These are phyloP conservation scores for Trifolium repens DNA, from an alignment of 306 rosid genomes.

Conservation along the genomic window DNA sequence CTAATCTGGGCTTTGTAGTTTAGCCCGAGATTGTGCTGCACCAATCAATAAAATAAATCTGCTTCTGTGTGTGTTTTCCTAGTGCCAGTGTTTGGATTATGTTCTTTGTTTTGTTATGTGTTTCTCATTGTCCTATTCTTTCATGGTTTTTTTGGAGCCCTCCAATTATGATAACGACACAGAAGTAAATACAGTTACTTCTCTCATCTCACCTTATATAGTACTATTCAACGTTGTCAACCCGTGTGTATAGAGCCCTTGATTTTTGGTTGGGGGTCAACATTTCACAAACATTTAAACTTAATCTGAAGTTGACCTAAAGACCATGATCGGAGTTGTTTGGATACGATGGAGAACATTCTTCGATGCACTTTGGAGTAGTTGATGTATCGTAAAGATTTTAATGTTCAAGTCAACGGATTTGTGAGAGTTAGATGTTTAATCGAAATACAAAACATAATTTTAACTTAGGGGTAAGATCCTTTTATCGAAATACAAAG, in stretches of 20 bases:
- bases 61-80: constrained; percentile 29
- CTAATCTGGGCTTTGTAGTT: constrained; percentile 50
- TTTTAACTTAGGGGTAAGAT: too few species aligned
- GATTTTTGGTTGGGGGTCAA: neutral
- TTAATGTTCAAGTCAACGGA: too few species aligned
- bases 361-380: too few species aligned
- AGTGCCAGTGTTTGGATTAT: constrained; percentile 44
- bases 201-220: neutral
- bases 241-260: neutral
- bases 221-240: constrained; percentile 12
- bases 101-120: constrained; percentile 41
- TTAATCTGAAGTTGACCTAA: neutral
- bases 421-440: too few species aligned
- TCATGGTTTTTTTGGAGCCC: constrained; percentile 30
- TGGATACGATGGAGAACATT: too few species aligned
- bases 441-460: too few species aligned
- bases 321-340: too few species aligned
- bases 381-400: too few species aligned
- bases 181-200: constrained; percentile 1
- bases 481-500: too few species aligned
- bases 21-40: constrained; percentile 41
- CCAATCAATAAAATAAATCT: constrained; percentile 10
- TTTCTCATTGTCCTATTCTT: constrained; percentile 30
- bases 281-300: neutral
- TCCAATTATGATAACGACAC: constrained; percentile 34